phyloP scores from a whole-genome alignment of 2,329 filamentous ascomycete genomes.

The Fusarium anthophilum region DNA sequence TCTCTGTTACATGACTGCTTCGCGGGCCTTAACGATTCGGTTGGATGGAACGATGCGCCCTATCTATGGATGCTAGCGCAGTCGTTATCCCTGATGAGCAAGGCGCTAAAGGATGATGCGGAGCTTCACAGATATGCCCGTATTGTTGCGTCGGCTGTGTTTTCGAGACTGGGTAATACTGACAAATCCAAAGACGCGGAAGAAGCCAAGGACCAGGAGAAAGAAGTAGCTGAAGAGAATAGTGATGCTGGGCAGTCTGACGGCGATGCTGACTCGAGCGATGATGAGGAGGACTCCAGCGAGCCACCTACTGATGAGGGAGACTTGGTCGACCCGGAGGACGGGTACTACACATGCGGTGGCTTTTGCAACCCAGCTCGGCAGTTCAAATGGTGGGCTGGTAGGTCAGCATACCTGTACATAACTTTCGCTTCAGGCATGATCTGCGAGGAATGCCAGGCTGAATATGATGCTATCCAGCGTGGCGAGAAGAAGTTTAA shows the following conservation, averaged over 20 bases:
- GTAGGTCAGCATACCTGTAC: neutral
- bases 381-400: neutral
- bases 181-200: neutral
- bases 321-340: neutral
- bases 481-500: neutral
- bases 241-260: neutral
- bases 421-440: neutral
- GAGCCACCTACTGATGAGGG: neutral
- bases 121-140: neutral
- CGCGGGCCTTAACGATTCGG: neutral
- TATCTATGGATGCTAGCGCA: neutral
- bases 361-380: neutral
- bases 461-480: neutral
- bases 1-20: neutral
- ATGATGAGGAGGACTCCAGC: neutral
- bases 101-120: neutral
- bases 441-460: neutral
- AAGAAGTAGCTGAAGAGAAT: rapidly evolving
- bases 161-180: neutral
- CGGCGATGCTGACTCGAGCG: neutral
- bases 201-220: neutral
- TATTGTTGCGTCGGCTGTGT: neutral
- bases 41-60: neutral
- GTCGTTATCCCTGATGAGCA: neutral
- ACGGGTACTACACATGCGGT: neutral